Conservation (phyloP, 2,329 filamentous ascomycete species). For the Trichoderma hamatum region DNA sequence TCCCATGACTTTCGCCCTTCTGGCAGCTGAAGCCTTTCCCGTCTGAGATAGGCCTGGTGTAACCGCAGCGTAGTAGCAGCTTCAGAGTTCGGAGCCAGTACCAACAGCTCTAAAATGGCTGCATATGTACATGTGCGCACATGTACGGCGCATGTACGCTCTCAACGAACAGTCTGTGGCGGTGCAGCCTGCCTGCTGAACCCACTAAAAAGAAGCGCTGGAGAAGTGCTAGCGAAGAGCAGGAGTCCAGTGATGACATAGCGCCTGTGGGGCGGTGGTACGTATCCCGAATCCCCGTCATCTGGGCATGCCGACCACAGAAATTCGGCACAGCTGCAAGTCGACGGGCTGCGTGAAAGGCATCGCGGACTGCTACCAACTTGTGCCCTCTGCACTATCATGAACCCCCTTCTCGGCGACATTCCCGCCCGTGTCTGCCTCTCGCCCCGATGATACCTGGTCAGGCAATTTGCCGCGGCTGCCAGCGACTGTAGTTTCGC, state of each 20-base stretch:
- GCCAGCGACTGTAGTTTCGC: slow-evolving; percentile 22
- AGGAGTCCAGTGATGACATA: slow-evolving; percentile 21
- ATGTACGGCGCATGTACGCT: slow-evolving; percentile 2
- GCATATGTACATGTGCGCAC: slow-evolving; percentile 6
- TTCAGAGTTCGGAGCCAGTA: not conserved
- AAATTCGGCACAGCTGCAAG: slow-evolving; percentile 10
- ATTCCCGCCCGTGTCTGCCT: not conserved
- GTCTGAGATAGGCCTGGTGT: not conserved
- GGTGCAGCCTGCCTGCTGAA: slow-evolving; percentile 10
- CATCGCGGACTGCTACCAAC: not conserved
- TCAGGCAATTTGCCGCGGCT: slow-evolving; percentile 12
- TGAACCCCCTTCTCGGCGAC: slow-evolving; percentile 2
- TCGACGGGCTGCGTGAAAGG: slow-evolving; percentile 10
- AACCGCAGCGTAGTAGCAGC: not conserved
- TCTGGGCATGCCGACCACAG: slow-evolving; percentile 7
- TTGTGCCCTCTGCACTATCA: not conserved
- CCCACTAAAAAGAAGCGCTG: not conserved
- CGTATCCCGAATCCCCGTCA: slow-evolving; percentile 16
- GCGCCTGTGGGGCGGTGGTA: slow-evolving; percentile 3
- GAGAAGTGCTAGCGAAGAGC: not conserved
- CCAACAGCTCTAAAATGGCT: not conserved
- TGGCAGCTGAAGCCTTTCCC: not conserved
- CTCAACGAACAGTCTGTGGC: slow-evolving; percentile 14
- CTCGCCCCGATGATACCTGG: slow-evolving; percentile 26
- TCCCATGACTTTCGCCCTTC: not conserved